phyloP scores from a whole-genome alignment of 345 rosid species.

The Ceriops zippeliana region DNA sequence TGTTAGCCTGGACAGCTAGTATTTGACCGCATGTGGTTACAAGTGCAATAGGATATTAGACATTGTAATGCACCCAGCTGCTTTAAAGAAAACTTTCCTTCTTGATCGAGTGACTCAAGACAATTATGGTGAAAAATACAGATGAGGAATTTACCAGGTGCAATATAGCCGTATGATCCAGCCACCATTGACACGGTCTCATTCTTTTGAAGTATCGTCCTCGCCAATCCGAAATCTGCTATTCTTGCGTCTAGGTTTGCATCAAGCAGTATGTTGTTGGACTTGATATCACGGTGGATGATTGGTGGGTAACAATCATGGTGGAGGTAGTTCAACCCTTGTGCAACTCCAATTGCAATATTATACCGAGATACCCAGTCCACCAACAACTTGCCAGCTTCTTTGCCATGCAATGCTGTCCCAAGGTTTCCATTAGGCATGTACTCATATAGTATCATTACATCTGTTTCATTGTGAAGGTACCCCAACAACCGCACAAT shows the following conservation, averaged over 20 bases:
- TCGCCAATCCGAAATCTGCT: conserved; percentile 89
- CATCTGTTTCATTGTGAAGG: conserved; percentile 72
- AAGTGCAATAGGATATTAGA: no score
- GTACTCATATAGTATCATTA: conserved; percentile 71
- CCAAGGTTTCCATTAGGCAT: conserved; percentile 89
- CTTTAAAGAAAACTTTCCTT: no score
- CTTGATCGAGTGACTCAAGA: no score
- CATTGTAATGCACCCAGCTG: no score
- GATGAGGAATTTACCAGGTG: conserved; percentile 50
- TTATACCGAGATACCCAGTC: conserved; percentile 91
- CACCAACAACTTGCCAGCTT: conserved; percentile 56
- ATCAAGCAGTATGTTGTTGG: conserved; percentile 76
- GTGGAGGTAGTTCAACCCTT: conserved; percentile 82
- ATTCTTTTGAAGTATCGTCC: conserved; percentile 74
- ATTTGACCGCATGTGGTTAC: no score
- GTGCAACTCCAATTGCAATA: conserved; percentile 83
- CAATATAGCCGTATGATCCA: conserved; percentile 90
- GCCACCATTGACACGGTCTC: conserved; percentile 91
- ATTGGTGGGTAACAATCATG: conserved; percentile 76
- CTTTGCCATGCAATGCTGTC: conserved; percentile 65
- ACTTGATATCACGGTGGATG: conserved; percentile 91
- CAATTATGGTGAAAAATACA: background rate
- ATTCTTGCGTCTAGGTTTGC: conserved; percentile 70
- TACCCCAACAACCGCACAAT: conserved; percentile 74
- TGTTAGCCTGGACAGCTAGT: no score